A percentile compares a stretch with the other conserved stretches of the same genome.
phyloP scores from a whole-genome alignment of 2,329 filamentous ascomycete species.

The Penicillium sp. region DNA sequence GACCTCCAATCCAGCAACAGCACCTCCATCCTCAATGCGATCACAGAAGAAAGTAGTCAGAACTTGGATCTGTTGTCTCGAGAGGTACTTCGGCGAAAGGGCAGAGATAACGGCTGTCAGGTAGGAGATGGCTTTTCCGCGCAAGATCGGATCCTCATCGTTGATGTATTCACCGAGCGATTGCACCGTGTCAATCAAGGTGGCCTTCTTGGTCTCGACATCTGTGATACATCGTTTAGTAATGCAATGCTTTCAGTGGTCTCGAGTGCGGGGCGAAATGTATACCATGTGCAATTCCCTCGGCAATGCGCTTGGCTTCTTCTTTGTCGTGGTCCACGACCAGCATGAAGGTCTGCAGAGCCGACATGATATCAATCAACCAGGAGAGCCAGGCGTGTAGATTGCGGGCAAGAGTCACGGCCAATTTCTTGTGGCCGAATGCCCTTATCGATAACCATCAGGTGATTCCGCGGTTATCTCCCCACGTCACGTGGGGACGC shows the following conservation, averaged over 20 bases:
- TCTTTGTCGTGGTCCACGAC: conserved; percentile 49
- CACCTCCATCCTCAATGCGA: conserved; percentile 63
- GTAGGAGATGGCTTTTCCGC: conserved; percentile 58
- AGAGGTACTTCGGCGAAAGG: conserved; percentile 57
- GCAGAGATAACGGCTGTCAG: conserved; percentile 47
- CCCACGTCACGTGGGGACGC: conserved; percentile 24
- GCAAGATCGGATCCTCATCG: conserved; percentile 61
- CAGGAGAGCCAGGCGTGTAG: conserved; percentile 9
- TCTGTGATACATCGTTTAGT: conserved; percentile 40
- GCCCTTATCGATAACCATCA: conserved; percentile 38
- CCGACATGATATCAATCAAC: conserved; percentile 43
- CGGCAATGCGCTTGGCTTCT: conserved; percentile 48
- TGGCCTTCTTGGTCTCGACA: conserved; percentile 61
- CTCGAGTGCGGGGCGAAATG: conserved; percentile 7
- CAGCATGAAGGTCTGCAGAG: conserved; percentile 51
- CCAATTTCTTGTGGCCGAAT: conserved; percentile 25
- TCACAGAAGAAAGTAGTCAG: conserved; percentile 66
- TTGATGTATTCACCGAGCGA: conserved; percentile 68
- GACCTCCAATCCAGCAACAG: conserved; percentile 59
- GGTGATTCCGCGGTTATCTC: conserved; percentile 19
- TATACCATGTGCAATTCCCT: conserved; percentile 47
- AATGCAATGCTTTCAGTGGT: conserved; percentile 8
- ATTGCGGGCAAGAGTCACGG: conserved; percentile 12
- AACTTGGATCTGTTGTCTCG: conserved; percentile 63
- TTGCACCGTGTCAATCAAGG: conserved; percentile 63